Base-by-base conservation (phyloP, 805 yeast species). In the Myxozyma melibiosi region DNA sequence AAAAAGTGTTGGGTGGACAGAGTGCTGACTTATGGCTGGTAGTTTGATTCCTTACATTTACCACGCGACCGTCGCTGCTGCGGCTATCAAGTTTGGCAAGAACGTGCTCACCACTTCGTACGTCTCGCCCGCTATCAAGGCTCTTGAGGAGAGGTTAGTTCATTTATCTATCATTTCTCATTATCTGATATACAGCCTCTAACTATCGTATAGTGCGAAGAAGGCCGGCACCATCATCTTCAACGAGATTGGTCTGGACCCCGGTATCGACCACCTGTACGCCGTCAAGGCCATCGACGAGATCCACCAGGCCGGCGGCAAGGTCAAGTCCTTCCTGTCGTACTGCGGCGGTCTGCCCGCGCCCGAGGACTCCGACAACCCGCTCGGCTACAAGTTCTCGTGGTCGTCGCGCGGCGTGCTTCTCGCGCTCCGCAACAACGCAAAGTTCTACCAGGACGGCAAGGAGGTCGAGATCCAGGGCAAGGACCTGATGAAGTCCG, bases 281-380 rank as follows among this genome's bases (percentile, higher is more conserved):
- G 99, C 99, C 49, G 96, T 94, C 73, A 94, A 94, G 83, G 90
- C 98, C 67, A 89, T 94, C 72, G 96, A 89, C 71, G 99, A 94
- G 78, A 97, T 94, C 58, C 99, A 94, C 79, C 77, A 78, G 65
- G 82, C 80, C 27, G 89, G 89, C 65, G 99, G 99, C 73, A 88
- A 94, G 79, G 88, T 94, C 77, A 88, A 82, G 72, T 87, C 96
- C 5, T 94, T 94, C 84, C 78, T 90, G 68, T 89, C 97, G 6
- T 94, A 89, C 86, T 94, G 99, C 78, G 99, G 99, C 77, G 99
- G 99, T 69, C 82, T 94, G 70, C 98, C 98, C 65, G 94, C 99
- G 31, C 97, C 99, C 63, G 99, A 92, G 78, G 83, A 86, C 75
- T 92, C 98, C 30, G 96, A 90, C 78, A 94, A 94, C 78, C 99